phyloP scores from a whole-genome alignment of 441 rosid species.

The Geranium incanum region DNA sequence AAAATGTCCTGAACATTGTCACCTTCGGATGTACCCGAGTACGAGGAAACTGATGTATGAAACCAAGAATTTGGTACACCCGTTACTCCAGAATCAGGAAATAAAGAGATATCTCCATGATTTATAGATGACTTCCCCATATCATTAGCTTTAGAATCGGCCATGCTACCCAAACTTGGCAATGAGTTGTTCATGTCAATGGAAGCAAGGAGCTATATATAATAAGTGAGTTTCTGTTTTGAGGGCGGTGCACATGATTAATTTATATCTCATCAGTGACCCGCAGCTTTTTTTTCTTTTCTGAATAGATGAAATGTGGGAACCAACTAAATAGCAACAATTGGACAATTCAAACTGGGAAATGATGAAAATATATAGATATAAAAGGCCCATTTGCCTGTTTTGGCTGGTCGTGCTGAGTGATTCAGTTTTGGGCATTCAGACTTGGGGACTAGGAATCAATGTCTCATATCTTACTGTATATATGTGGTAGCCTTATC shows the following conservation, averaged over 20 bases:
- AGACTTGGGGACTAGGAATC: slow-evolving; percentile 3
- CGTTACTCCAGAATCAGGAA: neutral
- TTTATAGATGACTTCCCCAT: neutral
- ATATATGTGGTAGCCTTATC: neutral
- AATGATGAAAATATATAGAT: slow-evolving; percentile 2
- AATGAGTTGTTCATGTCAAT: slow-evolving; percentile 2
- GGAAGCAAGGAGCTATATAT: neutral
- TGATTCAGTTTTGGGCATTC: slow-evolving; percentile 5
- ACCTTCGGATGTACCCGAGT: neutral
- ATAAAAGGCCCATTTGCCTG: neutral
- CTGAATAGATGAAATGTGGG: neutral
- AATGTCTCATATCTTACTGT: neutral
- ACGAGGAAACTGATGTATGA: slow-evolving; percentile 4
- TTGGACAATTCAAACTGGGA: neutral
- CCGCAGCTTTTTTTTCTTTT: neutral
- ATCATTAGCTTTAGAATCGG: slow-evolving; percentile 8
- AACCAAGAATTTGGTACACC: slow-evolving; percentile 7
- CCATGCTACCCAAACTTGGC: slow-evolving; percentile 2
- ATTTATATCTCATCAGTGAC: neutral
- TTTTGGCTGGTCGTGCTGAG: slow-evolving; percentile 4
- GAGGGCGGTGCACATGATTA: slow-evolving; percentile 7
- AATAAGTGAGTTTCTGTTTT: neutral
- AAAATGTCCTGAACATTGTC: slow-evolving; percentile 6
- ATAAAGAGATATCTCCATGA: neutral
- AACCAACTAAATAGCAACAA: slow-evolving; percentile 6